Evolutionary conservation across 2,329 filamentous ascomycete genomes (phyloP), one percentile per base, ranked within the genome.

Genomic region (Mariannaea sp.): DNA sequence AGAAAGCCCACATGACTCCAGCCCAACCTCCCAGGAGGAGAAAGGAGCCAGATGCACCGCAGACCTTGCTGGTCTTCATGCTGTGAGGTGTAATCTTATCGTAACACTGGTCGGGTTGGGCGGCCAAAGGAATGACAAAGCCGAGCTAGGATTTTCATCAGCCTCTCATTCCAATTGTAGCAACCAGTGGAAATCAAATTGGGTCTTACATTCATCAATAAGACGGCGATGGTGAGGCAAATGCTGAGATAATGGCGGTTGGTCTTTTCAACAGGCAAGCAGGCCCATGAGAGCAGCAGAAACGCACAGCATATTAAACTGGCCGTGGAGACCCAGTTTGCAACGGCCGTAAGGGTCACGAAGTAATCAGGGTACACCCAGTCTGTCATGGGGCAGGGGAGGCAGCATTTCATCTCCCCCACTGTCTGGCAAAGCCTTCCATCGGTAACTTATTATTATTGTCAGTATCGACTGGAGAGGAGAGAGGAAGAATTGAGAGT

Each of bases 171-270:
- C 17, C 48, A 20, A 12, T 19, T 14, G 8, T 29, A 3, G 16
- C n/a, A n/a, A n/a, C n/a, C n/a, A n/a, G n/a, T n/a, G n/a, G n/a
- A n/a, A 27, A 13, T 16, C 12, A n/a, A 36, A 41, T n/a, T 16
- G 22, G n/a, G 30, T 78, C 88, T 77, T 75, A 92, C 89, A 70
- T 89, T 89, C 81, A 97, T 89, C 52, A 93, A 78, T 35, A 88
- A 75, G 33, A 93, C 84, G 4, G 84, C 89, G 38, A 89, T 72
- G 5, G 90, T 88, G 45, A 97, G 78, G 70, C 91, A 94, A 59
- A 97, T 88, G 68, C 90, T 97, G 30, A 99, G 78, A 68, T 97
- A 97, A 71, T 99, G 94, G 47, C 92, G 86, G 67, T 91, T 85
- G 6, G 94, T 97, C 76, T 90, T 93, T 65, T 96, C 91, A 19